Base-by-base conservation (phyloP, 2,329 filamentous ascomycete species). In the Apiospora rasikravindrae region DNA sequence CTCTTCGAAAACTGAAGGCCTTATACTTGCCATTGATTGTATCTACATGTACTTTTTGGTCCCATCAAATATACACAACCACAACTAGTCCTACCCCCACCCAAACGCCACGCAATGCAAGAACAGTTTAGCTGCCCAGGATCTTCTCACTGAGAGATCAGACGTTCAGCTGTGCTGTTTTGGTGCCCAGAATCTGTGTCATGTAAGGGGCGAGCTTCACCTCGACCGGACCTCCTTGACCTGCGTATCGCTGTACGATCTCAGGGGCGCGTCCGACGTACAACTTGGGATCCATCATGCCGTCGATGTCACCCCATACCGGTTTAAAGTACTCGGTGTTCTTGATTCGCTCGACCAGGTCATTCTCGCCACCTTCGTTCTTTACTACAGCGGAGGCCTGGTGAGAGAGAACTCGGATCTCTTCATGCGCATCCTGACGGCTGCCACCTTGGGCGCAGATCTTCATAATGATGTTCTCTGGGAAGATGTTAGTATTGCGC, bases 401-500 rank as follows among this genome's bases (percentile, higher is more conserved):
- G 83, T 95, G 92, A 2, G 89, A 93, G 64, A 98, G 87, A 1
- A 98, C 93, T 10, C 92, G 92, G 78, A 98, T 95, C 82, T 96
- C 85, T 45, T 70, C 51, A 26, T 70, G 68, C 10, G 69, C 51
- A 4, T 79, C 77, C 71, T 80, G 79, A 71, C 78, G 73, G 24
- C 75, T 78, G 4, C 67, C 77, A 42, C 79, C 78, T 44, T 78
- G 76, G 2, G 77, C 77, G 37, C 77, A 75, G 4, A 80, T 57
- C 71, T 76, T 78, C 77, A 80, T 80, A 53, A 77, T 77, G 75
- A 78, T 67, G 40, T 73, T 77, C 71, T 81, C 79, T 64, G 33
- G 6, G 19, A 64, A 3, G 57, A 22, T 33, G 3, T 64, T 10
- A 64, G 57, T 64, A 64, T 40, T 2, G 2, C 10, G 10, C 24